Evolutionary conservation across 2,329 filamentous ascomycete species (phyloP).

Genomic region (Aspergillus awamori): DNA sequence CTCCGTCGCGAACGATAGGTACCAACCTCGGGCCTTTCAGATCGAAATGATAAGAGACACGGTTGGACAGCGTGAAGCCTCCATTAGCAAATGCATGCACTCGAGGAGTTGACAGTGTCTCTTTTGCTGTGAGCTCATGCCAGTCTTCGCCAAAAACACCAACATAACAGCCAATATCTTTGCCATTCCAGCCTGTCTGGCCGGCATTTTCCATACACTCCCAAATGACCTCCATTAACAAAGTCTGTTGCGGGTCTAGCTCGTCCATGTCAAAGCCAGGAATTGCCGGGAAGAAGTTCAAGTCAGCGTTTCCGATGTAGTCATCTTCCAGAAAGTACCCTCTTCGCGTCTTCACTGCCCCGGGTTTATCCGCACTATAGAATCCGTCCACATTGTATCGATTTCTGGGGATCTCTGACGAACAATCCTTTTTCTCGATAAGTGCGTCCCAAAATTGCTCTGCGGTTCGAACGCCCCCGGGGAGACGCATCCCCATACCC

Average conservation of each 20-base stretch:
- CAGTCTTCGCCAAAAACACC: constrained; percentile 32
- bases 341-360: constrained; percentile 13
- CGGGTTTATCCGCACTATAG: constrained; percentile 20
- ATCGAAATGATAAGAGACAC: too few relatives aligned
- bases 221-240: constrained; percentile 23
- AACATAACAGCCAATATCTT: constrained; percentile 33
- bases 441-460: constrained; percentile 29
- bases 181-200: constrained; percentile 32
- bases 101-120: too few relatives aligned
- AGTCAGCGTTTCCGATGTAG: constrained; percentile 26
- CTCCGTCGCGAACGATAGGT: too few relatives aligned
- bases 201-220: constrained; percentile 39
- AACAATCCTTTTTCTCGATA: constrained; percentile 22
- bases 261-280: too few relatives aligned
- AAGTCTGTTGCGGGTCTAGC: constrained; percentile 37
- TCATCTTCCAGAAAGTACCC: constrained; percentile 38
- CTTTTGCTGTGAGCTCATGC: constrained; percentile 1
- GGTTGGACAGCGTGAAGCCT: too few relatives aligned
- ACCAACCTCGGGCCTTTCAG: too few relatives aligned
- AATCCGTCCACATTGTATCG: constrained; percentile 31
- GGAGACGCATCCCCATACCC: constrained; percentile 30
- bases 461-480: constrained; percentile 19
- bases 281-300: constrained; percentile 29
- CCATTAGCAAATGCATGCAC: too few relatives aligned
- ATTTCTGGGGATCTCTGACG: constrained; percentile 24